A percentile compares a stretch with the other conserved stretches of the same genome.
phyloP scores from a whole-genome alignment of 2,329 filamentous ascomycete genomes.

The Apiospora arundinis region DNA sequence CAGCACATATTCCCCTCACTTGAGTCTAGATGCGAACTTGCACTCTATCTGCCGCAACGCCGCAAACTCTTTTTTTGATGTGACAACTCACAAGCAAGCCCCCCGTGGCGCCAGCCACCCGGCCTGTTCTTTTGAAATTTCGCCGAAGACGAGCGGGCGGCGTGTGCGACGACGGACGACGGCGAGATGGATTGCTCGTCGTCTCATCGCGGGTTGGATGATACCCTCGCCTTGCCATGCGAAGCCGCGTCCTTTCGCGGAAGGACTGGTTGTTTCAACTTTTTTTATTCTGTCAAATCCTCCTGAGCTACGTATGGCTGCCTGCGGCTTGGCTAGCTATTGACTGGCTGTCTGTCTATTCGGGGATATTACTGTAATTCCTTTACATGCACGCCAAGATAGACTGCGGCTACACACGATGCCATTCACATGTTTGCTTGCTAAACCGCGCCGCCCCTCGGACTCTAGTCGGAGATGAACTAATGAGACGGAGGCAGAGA shows the following conservation, averaged over 20 bases:
- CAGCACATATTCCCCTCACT: background rate
- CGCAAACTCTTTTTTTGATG: background rate
- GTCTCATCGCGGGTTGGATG: background rate
- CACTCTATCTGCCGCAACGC: slow-evolving; percentile 5
- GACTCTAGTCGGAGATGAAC: background rate
- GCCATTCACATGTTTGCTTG: background rate
- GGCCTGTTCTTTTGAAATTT: background rate
- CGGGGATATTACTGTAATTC: background rate
- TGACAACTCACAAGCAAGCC: background rate
- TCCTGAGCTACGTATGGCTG: background rate
- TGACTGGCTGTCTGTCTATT: background rate
- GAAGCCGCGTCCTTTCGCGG: background rate
- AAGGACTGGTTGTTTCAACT: background rate
- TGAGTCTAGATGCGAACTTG: background rate
- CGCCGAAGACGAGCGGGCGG: background rate
- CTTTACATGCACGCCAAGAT: background rate
- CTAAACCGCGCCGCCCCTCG: background rate
- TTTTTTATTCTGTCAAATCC: background rate
- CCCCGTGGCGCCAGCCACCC: slow-evolving; percentile 8
- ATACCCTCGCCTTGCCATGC: background rate
- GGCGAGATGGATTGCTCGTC: too few relatives aligned
- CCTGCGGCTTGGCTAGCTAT: background rate
- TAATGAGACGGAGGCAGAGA: background rate
- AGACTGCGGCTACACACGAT: background rate
- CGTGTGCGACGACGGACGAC: background rate